Conservation (phyloP, 306 rosid species). For the Vicia faba region DNA sequence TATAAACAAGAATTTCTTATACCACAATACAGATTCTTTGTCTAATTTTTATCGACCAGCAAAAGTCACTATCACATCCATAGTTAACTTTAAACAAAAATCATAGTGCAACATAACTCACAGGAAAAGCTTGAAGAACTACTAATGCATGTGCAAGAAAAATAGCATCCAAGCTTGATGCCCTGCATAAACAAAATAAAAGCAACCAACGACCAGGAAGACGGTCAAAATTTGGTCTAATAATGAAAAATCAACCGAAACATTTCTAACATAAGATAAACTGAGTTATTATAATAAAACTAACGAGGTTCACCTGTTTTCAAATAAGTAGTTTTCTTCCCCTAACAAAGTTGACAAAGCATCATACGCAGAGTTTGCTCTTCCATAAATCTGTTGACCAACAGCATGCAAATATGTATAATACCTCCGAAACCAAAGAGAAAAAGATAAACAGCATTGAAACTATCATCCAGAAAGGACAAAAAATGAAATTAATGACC, state of each 20-base stretch:
- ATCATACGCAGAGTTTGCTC: constrained; percentile 73
- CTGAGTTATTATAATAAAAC: constrained; percentile 5
- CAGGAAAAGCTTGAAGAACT: constrained; percentile 81
- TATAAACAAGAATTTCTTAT: background rate
- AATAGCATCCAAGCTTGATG: constrained; percentile 92
- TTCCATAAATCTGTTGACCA: constrained; percentile 68
- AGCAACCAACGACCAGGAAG: constrained; percentile 24
- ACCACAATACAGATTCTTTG: constrained; percentile 13
- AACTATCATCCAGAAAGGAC: background rate
- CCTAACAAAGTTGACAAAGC: constrained; percentile 79
- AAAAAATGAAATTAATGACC: background rate
- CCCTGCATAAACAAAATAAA: constrained; percentile 56
- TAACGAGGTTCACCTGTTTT: constrained; percentile 63
- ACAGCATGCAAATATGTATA: constrained; percentile 31
- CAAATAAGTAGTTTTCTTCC: constrained; percentile 64
- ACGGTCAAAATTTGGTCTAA: constrained; percentile 9
- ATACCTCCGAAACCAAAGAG: constrained; percentile 29
- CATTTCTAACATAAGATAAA: constrained; percentile 13
- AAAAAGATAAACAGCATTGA: constrained; percentile 15
- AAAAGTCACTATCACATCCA: background rate
- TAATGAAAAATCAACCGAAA: constrained; percentile 18
- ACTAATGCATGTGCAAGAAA: constrained; percentile 81
- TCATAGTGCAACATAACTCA: constrained; percentile 52
- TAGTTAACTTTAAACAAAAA: constrained; percentile 5
- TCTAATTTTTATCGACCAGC: constrained; percentile 18